A percentile compares a stretch with the other conserved stretches of the same genome.
Conservation (phyloP, 306 rosid genomes). For the Carpinus viminea region DNA sequence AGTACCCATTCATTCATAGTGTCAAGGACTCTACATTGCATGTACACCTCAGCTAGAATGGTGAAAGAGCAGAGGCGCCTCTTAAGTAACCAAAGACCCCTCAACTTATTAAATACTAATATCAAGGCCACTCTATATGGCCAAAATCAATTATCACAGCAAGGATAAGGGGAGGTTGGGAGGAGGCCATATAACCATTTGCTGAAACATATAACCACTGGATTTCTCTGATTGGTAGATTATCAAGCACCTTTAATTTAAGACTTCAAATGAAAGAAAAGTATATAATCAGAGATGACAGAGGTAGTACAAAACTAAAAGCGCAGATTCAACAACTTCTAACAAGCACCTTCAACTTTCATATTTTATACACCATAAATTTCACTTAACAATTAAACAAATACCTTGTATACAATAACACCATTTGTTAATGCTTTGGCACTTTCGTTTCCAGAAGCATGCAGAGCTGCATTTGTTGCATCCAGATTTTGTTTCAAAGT, state of each 20-base stretch:
- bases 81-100: not conserved
- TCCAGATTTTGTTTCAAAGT: conserved; percentile 76
- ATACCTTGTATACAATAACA: conserved; percentile 51
- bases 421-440: conserved; percentile 53
- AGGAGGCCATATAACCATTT: not conserved
- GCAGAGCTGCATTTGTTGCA: conserved; percentile 47
- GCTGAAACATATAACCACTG: not conserved
- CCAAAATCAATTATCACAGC: not conserved
- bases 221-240: not conserved
- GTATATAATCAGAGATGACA: not conserved
- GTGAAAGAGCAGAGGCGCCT: not conserved
- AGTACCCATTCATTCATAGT: not conserved
- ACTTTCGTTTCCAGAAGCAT: conserved; percentile 50
- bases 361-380: not conserved
- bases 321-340: not conserved
- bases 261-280: not conserved
- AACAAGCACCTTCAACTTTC: not conserved
- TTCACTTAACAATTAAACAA: not conserved
- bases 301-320: conserved; percentile 3
- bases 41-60: not conserved
- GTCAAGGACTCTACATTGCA: not conserved
- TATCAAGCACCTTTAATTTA: conserved; percentile 17
- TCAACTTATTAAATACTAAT: not conserved
- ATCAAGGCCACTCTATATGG: not conserved
- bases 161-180: not conserved